Evolutionary conservation across 2,329 filamentous ascomycete species (phyloP), one percentile per base, ranked within the genome.

Genomic region (Diaporthe aspalathi): DNA sequence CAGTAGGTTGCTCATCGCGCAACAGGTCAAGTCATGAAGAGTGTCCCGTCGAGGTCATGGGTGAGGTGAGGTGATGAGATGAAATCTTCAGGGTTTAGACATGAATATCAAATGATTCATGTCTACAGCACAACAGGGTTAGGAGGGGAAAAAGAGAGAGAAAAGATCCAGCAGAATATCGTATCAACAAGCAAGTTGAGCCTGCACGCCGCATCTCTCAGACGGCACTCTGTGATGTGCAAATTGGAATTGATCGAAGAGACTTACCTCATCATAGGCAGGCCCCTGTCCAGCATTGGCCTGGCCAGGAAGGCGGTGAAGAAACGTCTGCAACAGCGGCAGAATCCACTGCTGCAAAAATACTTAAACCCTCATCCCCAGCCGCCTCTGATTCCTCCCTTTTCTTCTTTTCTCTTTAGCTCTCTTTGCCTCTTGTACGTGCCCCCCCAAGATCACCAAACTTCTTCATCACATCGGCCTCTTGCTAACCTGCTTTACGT

Each of bases 281-380:
- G n/a, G 8, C 27, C 29, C 27, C 27, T 49, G 24, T 43, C 57
- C 14, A 35, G n/a, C 27, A 14, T 20, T 17, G 32, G 17, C 60
- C 32, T 1, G 7, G 38, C 38, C 20, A 2, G 29, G 29, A 17
- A 50, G 45, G 60, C 60, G 60, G 60, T 65, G 29, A 35, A 65
- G 14, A 65, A 20, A 1, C 60, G 45, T 22, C 45, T 27, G 45
- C 43, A 27, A n/a, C 27, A 5, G 60, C 45, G 60, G 60, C 60
- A 65, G 45, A 50, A 65, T 65, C 60, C 45, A 50, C 6, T 4
- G 45, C 60, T 1, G 12, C n/a, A 4, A 27, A n/a, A 67, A 43
- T 71, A 73, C 56, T 68, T 62, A 73, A 66, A 50, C 53, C 47
- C 24, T 22, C 17, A 17, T 4, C 5, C 78, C 87, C 17, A 38